Evolutionary conservation across 2,329 filamentous ascomycete species (phyloP).

Genomic region (Epichloe scottii): DNA sequence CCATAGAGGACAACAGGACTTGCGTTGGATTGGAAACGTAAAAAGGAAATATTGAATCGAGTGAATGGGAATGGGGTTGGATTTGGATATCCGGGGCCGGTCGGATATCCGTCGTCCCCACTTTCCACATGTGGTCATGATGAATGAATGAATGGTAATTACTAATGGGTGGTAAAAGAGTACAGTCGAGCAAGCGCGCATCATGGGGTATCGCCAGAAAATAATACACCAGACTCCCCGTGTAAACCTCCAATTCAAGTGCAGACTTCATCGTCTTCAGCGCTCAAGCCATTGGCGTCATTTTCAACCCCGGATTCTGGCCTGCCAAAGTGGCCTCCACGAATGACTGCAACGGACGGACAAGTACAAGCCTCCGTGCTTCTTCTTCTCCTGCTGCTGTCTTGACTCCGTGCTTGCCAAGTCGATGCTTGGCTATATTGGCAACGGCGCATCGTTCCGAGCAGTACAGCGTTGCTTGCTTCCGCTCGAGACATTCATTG

Average conservation of each 20-base stretch:
- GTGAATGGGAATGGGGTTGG: no score
- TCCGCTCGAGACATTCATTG: slow-evolving; percentile 27
- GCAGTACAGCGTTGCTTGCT: slow-evolving; percentile 28
- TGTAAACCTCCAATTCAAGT: not conserved
- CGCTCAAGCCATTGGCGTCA: slow-evolving; percentile 9
- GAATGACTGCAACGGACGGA: slow-evolving; percentile 13
- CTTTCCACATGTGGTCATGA: not conserved
- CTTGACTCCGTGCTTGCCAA: slow-evolving; percentile 18
- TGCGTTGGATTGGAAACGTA: no score
- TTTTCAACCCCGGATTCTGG: slow-evolving; percentile 21
- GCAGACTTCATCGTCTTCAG: not conserved
- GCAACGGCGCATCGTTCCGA: slow-evolving; percentile 27
- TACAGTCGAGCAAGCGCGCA: not conserved
- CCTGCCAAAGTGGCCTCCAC: slow-evolving; percentile 17
- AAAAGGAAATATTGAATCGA: no score
- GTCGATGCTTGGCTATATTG: slow-evolving; percentile 29
- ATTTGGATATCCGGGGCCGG: not conserved
- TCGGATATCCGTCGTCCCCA: not conserved
- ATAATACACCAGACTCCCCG: not conserved
- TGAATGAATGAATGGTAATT: not conserved
- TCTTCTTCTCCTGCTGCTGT: slow-evolving; percentile 13
- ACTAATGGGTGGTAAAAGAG: not conserved
- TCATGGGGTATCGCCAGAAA: not conserved
- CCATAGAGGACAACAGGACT: no score
- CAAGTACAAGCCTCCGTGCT: slow-evolving; percentile 12